A percentile compares a stretch with the other conserved stretches of the same genome.
Conservation (phyloP, 495 filamentous ascomycete species). For the Cryomyces minteri region DNA sequence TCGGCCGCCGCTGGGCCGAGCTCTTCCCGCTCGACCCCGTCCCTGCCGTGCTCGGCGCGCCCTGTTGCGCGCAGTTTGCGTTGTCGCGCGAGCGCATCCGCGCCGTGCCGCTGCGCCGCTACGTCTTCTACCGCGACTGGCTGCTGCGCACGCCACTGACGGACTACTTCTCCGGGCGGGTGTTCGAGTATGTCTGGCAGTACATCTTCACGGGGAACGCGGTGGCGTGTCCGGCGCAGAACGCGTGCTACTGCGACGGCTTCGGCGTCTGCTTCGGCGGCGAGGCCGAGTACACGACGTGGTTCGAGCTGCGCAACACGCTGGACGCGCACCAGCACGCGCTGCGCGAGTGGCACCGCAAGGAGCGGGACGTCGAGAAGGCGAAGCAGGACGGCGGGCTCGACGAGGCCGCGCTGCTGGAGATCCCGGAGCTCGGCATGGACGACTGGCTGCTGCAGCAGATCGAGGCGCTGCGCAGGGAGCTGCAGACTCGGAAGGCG, state of each 20-base stretch:
- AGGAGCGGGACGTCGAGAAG: constrained; percentile 15
- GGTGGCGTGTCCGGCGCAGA: constrained; percentile 42
- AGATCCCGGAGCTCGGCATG: constrained; percentile 22
- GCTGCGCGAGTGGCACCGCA: constrained; percentile 27
- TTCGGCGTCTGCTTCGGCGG: constrained; percentile 64
- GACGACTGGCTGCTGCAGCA: constrained; percentile 18
- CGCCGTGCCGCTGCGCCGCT: constrained; percentile 38
- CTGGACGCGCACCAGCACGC: constrained; percentile 27
- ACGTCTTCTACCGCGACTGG: constrained; percentile 49
- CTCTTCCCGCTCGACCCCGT: constrained; percentile 29
- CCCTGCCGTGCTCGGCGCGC: constrained; percentile 30
- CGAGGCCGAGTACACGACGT: constrained; percentile 31
- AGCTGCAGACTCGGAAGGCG: constrained; percentile 19
- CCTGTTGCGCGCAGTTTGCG: constrained; percentile 50
- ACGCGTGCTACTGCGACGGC: constrained; percentile 59
- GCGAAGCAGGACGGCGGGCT: constrained; percentile 15
- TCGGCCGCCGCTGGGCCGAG: constrained; percentile 22
- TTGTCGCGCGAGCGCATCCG: constrained; percentile 21
- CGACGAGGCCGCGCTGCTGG: constrained; percentile 20
- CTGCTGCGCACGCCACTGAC: constrained; percentile 39
- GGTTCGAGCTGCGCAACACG: constrained; percentile 22
- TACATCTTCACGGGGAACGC: constrained; percentile 40
- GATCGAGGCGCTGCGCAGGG: constrained; percentile 19
- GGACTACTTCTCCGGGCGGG: constrained; percentile 49
- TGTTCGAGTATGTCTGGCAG: constrained; percentile 65